Base-by-base conservation (phyloP, 1,284 basidiomycete genomes). In the Tylopilus sp. region DNA sequence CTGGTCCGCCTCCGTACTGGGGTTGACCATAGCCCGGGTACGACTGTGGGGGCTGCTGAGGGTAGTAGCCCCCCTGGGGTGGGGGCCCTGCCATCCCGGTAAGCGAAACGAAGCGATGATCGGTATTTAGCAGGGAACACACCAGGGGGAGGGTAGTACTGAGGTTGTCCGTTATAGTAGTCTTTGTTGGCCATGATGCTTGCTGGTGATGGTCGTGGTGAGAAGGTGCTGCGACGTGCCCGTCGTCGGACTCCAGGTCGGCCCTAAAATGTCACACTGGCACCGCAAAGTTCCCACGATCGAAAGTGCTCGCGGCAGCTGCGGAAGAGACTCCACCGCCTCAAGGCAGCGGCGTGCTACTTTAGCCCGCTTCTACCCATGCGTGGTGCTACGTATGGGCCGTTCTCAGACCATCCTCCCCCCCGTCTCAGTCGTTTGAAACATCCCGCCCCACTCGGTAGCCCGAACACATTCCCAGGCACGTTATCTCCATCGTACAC, bases 71-170 rank as follows among this genome's bases (percentile, higher is more conserved):
- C 41, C 82, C 83, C 57, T 82, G 80, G 5, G 45, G 31, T n/a
- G 71, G 78, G 35, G 78, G 75, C 30, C 81, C 82, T 82, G 62
- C 35, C 47, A 51, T 48, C 7, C 7, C 4, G 16, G 40, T 63
- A 6, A 60, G 54, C 11, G 35, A 11, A 13, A 11, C 19, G 21
- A 2, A 2, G 11, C 2, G 6, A 23, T 3, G n/a, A n/a, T 19
- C 1, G 25, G 33, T n/a, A 26, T 11, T 26, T 2, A n/a, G 8
- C 8, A 15, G 4, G 7, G 13, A 9, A 64, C 74, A 40, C 44
- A 82, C 86, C 85, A 67, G 74, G 73, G 33, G 84, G 86, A 43
- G 84, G 84, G 59, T 86, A 86, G 58, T 88, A 84, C 57, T 74
- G 75, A 39, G 71, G 76, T 54, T 77, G 76, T 43, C 73, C 74